Evolutionary conservation across 2,329 filamentous ascomycete genomes (phyloP), one percentile per base, ranked within the genome.

Genomic region (Thielaviopsis punctulata): DNA sequence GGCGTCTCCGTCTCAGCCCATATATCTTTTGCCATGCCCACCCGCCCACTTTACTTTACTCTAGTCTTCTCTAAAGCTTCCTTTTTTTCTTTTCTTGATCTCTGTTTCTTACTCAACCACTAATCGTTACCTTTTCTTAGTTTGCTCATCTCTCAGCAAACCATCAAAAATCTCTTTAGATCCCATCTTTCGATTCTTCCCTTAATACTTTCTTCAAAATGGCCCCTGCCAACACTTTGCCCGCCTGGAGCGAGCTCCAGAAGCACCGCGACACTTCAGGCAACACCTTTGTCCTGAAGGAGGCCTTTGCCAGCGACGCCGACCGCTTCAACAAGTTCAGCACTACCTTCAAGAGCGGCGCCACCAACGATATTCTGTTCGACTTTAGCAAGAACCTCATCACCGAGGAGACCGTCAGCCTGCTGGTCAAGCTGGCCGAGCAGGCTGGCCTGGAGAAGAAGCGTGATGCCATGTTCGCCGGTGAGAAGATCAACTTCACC

Each of bases 351-450:
- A 72, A 77, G 60, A 89, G 86, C 68, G 82, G 84, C 59, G 86
- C 93, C 63, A 76, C 76, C 62, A 82, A 80, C 60, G 87, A 95
- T 59, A 92, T 93, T 62, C 79, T 98, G 58, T 98, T 96, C 69
- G 92, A 98, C 70, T 98, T 95, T 72, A 92, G 84, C 73, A 98
- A 98, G 80, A 98, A 98, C 79, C 89, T 98, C 69, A 68, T 96
- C 62, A 92, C 84, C 57, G 86, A 95, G 60, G 89, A 96, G 70
- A 96, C 90, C 4, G 73, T 96, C 49, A 75, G 83, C 58, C 76
- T 95, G 48, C 78, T 98, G 51, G 75, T 93, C 62, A 82, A 94
- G 73, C 80, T 98, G 24, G 92, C 92, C 57, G 82, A 89, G 69
- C 85, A 96, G 71, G 88, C 90, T 58, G 82, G 83, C 59, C 69